Percentiles rank a stretch among this genome's conserved stretches.
Conservation (phyloP, 2,329 filamentous ascomycete genomes). For the Neonectria ditissima region DNA sequence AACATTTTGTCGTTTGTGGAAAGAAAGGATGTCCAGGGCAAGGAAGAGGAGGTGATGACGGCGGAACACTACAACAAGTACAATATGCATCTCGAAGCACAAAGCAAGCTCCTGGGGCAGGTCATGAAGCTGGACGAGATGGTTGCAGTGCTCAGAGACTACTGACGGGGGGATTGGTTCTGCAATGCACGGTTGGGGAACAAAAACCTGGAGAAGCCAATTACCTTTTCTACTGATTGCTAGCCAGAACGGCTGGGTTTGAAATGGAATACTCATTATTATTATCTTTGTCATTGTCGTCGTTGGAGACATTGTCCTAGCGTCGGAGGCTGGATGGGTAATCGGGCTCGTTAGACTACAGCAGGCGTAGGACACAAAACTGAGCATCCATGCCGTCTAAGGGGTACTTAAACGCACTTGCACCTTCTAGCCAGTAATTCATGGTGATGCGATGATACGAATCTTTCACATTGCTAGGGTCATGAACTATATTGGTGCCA, state of each 20-base stretch:
- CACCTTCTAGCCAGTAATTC: not conserved
- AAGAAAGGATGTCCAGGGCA: constrained; percentile 85
- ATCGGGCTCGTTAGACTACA: constrained; percentile 16
- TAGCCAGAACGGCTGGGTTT: not conserved
- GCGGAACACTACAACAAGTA: constrained; percentile 77
- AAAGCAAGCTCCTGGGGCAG: constrained; percentile 81
- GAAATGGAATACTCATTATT: not conserved
- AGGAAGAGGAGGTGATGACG: constrained; percentile 83
- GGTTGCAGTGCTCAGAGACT: constrained; percentile 85
- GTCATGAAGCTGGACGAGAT: constrained; percentile 86
- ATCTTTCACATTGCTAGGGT: not conserved
- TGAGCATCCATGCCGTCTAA: not conserved
- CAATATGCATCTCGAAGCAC: constrained; percentile 69
- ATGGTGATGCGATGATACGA: not conserved
- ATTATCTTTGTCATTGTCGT: not conserved
- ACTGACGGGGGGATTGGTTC: constrained; percentile 56
- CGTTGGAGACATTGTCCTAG: no score
- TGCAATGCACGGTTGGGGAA: not conserved
- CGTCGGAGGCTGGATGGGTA: not conserved
- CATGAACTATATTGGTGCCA: not conserved
- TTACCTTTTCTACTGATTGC: constrained; percentile 3
- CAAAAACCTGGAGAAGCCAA: not conserved
- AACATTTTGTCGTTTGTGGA: constrained; percentile 84
- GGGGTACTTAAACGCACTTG: not conserved
- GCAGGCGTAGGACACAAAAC: constrained; percentile 17